Conservation (phyloP, 2,329 filamentous ascomycete species). For the Mycosphaerella sp. region DNA sequence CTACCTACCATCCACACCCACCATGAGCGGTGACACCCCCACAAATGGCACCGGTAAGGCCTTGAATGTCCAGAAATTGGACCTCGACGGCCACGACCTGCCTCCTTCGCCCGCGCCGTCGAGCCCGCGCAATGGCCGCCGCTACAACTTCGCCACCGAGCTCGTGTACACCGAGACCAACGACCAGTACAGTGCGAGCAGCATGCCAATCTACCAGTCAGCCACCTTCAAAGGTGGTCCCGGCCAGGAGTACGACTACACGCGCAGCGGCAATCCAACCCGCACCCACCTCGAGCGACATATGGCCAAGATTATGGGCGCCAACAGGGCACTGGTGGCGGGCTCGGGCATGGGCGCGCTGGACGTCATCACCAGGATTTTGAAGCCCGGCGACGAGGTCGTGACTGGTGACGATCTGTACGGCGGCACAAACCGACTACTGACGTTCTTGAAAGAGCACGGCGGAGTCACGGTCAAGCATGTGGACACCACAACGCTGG, state of each 20-base stretch:
- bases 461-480: slow-evolving; percentile 92
- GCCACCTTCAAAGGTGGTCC: slow-evolving; percentile 93
- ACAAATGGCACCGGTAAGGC: slow-evolving; percentile 36
- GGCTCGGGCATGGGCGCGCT: slow-evolving; percentile 96
- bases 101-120: slow-evolving; percentile 91
- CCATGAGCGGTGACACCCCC: slow-evolving; percentile 27
- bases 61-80: slow-evolving; percentile 47
- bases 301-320: slow-evolving; percentile 98
- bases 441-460: slow-evolving; percentile 85
- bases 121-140: slow-evolving; percentile 74
- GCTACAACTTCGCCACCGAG: slow-evolving; percentile 92
- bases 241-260: slow-evolving; percentile 92
- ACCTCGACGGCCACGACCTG: slow-evolving; percentile 75
- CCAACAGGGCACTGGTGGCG: slow-evolving; percentile 81
- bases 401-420: slow-evolving; percentile 96
- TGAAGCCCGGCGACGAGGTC: slow-evolving; percentile 91
- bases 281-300: slow-evolving; percentile 93
- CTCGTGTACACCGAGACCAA: slow-evolving; percentile 92
- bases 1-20: slow-evolving; percentile 21
- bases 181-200: slow-evolving; percentile 96
- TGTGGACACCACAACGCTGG: slow-evolving; percentile 81
- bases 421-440: slow-evolving; percentile 85
- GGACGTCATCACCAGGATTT: slow-evolving; percentile 87
- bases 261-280: slow-evolving; percentile 93
- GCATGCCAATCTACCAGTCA: slow-evolving; percentile 93